Conservation (phyloP, 2,329 filamentous ascomycete genomes). For the Clonostachys solani region DNA sequence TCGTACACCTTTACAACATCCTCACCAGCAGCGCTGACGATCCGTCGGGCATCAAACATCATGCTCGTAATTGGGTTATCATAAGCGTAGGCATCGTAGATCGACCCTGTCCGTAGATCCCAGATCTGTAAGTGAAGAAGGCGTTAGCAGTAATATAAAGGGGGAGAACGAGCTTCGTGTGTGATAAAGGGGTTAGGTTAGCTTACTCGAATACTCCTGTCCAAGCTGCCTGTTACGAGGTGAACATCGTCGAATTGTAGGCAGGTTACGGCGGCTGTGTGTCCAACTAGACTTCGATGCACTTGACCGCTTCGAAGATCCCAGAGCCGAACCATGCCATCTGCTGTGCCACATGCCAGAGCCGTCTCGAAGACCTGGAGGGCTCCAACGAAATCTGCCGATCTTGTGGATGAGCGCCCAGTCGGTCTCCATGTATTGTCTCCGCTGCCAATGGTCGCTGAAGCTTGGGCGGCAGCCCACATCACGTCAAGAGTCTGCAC, state of each 20-base stretch:
- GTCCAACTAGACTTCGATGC: constrained; percentile 91
- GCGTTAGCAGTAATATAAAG: neutral
- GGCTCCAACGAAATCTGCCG: constrained; percentile 89
- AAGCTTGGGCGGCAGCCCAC: constrained; percentile 93
- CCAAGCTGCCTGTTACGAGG: constrained; percentile 86
- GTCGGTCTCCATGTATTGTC: constrained; percentile 70
- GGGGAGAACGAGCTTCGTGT: neutral
- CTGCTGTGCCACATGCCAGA: constrained; percentile 91
- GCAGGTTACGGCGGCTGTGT: constrained; percentile 90
- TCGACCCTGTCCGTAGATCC: constrained; percentile 94
- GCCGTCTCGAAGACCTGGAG: constrained; percentile 95
- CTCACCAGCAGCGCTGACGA: constrained; percentile 86
- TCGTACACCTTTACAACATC: constrained; percentile 97
- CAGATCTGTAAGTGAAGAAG: constrained; percentile 70
- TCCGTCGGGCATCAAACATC: constrained; percentile 92
- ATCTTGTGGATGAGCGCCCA: constrained; percentile 54
- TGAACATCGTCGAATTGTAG: constrained; percentile 96
- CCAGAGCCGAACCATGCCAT: constrained; percentile 96
- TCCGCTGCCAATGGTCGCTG: constrained; percentile 55
- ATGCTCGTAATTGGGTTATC: constrained; percentile 88
- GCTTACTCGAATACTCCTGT: constrained; percentile 90
- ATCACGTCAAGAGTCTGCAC: constrained; percentile 97
- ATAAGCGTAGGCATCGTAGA: constrained; percentile 94
- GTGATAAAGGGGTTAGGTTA: neutral
- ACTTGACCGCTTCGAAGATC: constrained; percentile 95